Conservation (phyloP, 2,329 filamentous ascomycete species). For the Metarhizium humberi region DNA sequence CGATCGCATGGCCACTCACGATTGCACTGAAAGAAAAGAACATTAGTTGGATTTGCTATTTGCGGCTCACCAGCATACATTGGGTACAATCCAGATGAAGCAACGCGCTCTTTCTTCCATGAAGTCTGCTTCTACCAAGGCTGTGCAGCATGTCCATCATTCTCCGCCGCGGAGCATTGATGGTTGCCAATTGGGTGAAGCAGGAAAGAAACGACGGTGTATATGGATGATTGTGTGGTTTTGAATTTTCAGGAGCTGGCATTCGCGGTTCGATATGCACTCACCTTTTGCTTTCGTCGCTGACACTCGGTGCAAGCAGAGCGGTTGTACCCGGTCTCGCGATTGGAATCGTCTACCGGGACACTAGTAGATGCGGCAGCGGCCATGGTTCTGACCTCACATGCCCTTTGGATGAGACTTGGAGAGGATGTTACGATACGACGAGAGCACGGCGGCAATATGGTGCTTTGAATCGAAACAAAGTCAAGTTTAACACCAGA, state of each 20-base stretch:
- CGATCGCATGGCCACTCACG: conserved; percentile 24
- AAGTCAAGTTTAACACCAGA: background rate
- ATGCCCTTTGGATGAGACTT: background rate
- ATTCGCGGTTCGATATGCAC: background rate
- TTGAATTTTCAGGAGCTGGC: background rate
- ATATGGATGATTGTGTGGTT: background rate
- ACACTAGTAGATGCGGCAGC: background rate
- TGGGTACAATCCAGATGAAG: too few relatives aligned
- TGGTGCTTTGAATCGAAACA: background rate
- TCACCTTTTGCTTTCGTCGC: conserved; percentile 28
- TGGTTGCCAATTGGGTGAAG: background rate
- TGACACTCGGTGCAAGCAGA: conserved; percentile 34
- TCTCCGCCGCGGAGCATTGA: too few relatives aligned
- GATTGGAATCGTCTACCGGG: conserved; percentile 1
- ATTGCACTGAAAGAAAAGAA: conserved; percentile 15
- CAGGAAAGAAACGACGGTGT: background rate
- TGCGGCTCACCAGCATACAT: too few relatives aligned
- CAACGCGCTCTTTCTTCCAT: too few relatives aligned
- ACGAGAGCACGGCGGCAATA: background rate
- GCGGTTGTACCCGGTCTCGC: conserved; percentile 14
- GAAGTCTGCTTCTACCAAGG: too few relatives aligned
- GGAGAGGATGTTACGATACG: background rate
- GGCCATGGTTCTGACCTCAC: background rate
- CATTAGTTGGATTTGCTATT: background rate
- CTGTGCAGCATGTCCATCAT: too few relatives aligned